Evolutionary conservation across 805 yeast species (phyloP).

Genomic region (Hanseniaspora meyeri): DNA sequence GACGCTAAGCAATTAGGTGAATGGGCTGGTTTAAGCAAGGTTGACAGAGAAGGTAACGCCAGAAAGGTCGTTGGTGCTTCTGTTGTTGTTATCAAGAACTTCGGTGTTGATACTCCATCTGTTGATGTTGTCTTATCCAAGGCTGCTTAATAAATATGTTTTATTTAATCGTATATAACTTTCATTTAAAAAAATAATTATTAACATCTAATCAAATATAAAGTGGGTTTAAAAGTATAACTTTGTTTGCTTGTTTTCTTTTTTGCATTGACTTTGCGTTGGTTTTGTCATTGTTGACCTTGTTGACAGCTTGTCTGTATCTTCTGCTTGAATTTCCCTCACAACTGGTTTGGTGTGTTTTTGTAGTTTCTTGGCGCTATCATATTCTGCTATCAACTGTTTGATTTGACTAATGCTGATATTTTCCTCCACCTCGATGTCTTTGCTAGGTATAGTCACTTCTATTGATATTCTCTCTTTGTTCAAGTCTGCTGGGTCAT

Average conservation of each 20-base stretch:
- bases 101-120: constrained; percentile 99
- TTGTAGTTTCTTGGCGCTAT: neutral
- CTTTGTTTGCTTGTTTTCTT: neutral
- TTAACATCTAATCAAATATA: neutral
- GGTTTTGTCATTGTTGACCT: neutral
- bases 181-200: neutral
- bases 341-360: neutral
- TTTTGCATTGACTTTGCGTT: neutral
- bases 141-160: constrained; percentile 5
- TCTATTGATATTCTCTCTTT: constrained; percentile 11
- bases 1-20: constrained; percentile 99
- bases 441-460: constrained; percentile 11
- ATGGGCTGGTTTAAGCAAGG: constrained; percentile 99
- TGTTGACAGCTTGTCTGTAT: neutral
- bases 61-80: constrained; percentile 99
- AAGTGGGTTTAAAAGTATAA: neutral
- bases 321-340: neutral
- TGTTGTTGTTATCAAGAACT: constrained; percentile 97
- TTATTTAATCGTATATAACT: constrained; percentile 11
- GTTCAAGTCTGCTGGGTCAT: neutral
- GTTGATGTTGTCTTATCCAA: constrained; percentile 75
- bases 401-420: neutral
- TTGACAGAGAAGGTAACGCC: constrained; percentile 99
- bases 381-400: constrained; percentile 6
- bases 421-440: constrained; percentile 12